Conservation (phyloP, 73 alveolate genomes). For the Durusdinium trenchii region DNA sequence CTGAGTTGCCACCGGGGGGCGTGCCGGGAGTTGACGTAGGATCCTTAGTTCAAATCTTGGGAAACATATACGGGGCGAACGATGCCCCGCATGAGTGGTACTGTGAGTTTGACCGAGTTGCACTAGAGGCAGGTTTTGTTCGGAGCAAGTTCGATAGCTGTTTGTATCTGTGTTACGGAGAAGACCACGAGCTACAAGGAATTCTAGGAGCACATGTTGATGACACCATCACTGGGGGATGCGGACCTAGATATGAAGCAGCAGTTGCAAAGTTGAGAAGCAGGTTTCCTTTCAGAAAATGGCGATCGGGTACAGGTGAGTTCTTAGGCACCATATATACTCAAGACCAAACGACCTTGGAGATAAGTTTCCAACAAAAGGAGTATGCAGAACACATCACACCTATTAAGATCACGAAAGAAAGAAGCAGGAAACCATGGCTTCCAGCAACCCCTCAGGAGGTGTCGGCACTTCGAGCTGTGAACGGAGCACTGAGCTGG, state of each 20-base stretch:
- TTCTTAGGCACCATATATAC: neutral
- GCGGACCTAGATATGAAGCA: neutral
- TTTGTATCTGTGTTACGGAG: neutral
- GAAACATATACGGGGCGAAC: constrained; percentile 8
- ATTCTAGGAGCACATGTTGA: constrained; percentile 21
- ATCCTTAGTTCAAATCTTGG: neutral
- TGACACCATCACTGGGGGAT: neutral
- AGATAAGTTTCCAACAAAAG: neutral
- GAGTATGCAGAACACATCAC: neutral
- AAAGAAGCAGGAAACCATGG: neutral
- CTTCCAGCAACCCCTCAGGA: neutral
- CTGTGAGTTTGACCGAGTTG: neutral
- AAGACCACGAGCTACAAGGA: neutral
- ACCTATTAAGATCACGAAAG: neutral
- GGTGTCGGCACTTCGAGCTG: neutral
- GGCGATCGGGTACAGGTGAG: constrained; percentile 3
- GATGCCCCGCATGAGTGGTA: neutral
- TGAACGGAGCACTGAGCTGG: neutral
- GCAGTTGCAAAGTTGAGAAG: neutral
- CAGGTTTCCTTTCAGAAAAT: neutral
- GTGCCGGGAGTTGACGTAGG: neutral
- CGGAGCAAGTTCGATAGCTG: neutral
- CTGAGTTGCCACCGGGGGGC: neutral
- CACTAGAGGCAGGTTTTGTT: neutral
- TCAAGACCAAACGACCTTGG: neutral